Conservation (phyloP, 495 filamentous ascomycete genomes). For the Lasiosphaeria hispida region DNA sequence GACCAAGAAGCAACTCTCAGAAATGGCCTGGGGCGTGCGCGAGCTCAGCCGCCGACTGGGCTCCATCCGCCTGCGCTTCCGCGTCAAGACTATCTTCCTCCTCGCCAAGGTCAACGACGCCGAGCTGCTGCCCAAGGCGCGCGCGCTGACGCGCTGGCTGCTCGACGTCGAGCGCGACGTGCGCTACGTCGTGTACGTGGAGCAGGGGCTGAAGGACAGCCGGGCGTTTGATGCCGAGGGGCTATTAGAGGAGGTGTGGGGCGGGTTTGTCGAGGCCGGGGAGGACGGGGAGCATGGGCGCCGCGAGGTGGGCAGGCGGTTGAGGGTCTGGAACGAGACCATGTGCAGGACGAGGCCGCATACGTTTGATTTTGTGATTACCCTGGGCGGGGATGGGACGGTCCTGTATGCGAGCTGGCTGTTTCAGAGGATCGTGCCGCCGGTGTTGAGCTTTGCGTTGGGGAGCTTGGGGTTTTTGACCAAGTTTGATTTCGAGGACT, state of each 20-base stretch:
- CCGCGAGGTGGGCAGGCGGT: slow-evolving; percentile 52
- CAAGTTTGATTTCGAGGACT: slow-evolving; percentile 85
- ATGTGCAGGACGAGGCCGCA: slow-evolving; percentile 77
- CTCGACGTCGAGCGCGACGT: slow-evolving; percentile 69
- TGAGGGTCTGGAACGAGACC: slow-evolving; percentile 80
- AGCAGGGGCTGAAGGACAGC: slow-evolving; percentile 67
- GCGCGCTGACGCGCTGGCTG: slow-evolving; percentile 80
- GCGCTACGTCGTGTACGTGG: slow-evolving; percentile 74
- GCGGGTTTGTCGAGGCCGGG: slow-evolving; percentile 28
- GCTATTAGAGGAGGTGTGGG: slow-evolving; percentile 48
- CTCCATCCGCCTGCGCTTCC: slow-evolving; percentile 73
- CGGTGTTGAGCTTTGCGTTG: slow-evolving; percentile 85
- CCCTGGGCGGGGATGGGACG: slow-evolving; percentile 94
- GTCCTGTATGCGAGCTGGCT: slow-evolving; percentile 95
- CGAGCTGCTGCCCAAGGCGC: slow-evolving; percentile 72
- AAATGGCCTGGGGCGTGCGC: slow-evolving; percentile 94
- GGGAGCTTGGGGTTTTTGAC: slow-evolving; percentile 94
- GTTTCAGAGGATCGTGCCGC: slow-evolving; percentile 94
- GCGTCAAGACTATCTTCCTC: slow-evolving; percentile 78
- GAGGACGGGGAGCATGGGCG: slow-evolving; percentile 10
- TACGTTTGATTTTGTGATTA: slow-evolving; percentile 88
- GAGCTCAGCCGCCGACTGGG: slow-evolving; percentile 84
- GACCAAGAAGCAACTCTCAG: slow-evolving; percentile 87
- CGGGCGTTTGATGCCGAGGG: slow-evolving; percentile 66
- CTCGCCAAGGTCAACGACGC: slow-evolving; percentile 87